Evolutionary conservation across 2,329 filamentous ascomycete genomes (phyloP), one percentile per base, ranked within the genome.

Genomic region (Fusarium humuli): DNA sequence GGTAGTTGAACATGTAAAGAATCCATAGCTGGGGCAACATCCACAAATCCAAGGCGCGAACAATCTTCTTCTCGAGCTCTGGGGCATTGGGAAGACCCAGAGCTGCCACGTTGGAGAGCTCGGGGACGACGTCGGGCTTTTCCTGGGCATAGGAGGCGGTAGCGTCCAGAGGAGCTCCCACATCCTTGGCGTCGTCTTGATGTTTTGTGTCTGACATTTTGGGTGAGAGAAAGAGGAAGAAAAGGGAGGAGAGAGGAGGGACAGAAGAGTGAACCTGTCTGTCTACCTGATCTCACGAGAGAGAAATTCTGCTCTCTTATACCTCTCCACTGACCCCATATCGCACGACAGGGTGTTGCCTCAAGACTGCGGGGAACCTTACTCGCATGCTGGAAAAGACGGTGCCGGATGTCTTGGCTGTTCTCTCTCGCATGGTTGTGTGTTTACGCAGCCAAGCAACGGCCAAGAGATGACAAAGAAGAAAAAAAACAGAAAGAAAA

Each of bases 21-120:
- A 72, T 61, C 70, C 70, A 72, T 5, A 72, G 63, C 53, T 71
- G 67, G 3, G 70, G 70, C 20, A 72, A n/a, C 70, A 72, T 68
- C 23, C 42, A 68, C 4, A 49, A 42, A 27, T 72, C 70, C 1
- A 73, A 40, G n/a, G 55, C 62, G 6, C 70, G 54, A 5, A 73
- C 70, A n/a, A 72, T 61, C 25, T 37, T 65, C 57, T 71, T 72
- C 41, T 72, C 70, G 2, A 70, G 34, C 48, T 65, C 70, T 0
- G 46, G 16, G 1, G 49, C 20, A 1, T 71, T 62, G 1, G 58
- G 52, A 16, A 71, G n/a, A 1, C 69, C 69, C 2, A 71, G 57
- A n/a, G 45, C 45, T 13, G 56, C 69, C 12, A 71, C 69, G 29
- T 71, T 66, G 22, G 71, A 69, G 3, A 71, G 64, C 22, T 66